Percentiles rank a stretch among this genome's conserved stretches.
Evolutionary conservation across 345 rosid genomes (phyloP).

Genomic region (Turnera subulata): DNA sequence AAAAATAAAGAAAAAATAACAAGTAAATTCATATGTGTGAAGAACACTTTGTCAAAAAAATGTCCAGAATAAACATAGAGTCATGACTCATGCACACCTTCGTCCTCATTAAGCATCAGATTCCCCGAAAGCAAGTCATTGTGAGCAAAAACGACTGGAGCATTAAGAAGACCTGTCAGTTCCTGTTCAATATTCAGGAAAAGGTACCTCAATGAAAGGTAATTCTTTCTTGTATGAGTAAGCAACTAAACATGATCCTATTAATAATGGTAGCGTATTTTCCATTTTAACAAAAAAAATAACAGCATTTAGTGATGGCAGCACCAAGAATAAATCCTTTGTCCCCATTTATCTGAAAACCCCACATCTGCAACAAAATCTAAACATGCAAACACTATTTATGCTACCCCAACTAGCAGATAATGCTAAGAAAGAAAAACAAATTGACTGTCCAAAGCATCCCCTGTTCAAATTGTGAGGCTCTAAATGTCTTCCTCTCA

Average conservation of each 20-base stretch:
- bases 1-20: background rate
- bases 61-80: background rate
- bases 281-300: too few relatives aligned
- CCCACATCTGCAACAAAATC: too few relatives aligned
- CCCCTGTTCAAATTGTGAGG: background rate
- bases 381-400: background rate
- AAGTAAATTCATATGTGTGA: too few relatives aligned
- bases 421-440: background rate
- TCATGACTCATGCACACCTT: constrained; percentile 42
- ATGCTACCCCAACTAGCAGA: background rate
- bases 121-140: constrained; percentile 96
- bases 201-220: constrained; percentile 13
- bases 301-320: background rate
- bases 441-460: too few relatives aligned
- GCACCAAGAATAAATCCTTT: background rate
- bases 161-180: constrained; percentile 56
- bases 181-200: constrained; percentile 67
- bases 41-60: background rate
- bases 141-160: constrained; percentile 90
- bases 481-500: background rate
- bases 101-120: constrained; percentile 77
- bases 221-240: constrained; percentile 4
- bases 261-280: too few relatives aligned
- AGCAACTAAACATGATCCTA: constrained; percentile 11
- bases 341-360: too few relatives aligned